Evolutionary conservation across 371 early-diverging fungal genomes (phyloP), one percentile per base, ranked within the genome.

Genomic region (Mucor mucedo): DNA sequence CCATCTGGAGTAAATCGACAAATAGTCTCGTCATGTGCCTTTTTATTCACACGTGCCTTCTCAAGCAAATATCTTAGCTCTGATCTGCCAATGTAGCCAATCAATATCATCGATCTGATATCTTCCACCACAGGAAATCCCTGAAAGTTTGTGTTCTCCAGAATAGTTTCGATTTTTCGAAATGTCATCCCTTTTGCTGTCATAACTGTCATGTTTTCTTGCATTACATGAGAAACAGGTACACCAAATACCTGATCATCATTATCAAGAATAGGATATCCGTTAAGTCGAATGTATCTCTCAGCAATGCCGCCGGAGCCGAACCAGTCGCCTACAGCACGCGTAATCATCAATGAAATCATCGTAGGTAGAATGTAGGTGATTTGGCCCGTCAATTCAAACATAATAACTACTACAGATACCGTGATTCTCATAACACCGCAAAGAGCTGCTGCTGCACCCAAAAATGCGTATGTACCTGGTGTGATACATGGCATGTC

Each of bases 401-500:
- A 95, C 95, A 98, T 97, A 63, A 98, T 95, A 3, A 98, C 96
- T 0, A 93, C 93, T 21, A 94, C 87, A 29, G 93, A 87, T 3
- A 93, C 92, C 30, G 90, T 89, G 49, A 89, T 76, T 41, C 86
- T 72, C 84, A 87, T 89, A 7, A 88, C 82, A n/a, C 88, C 88
- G 62, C 89, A 89, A 50, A 98, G 78, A 7, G 93, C 92, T 0
- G 98, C 97, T 0, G 96, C 96, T 16, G 98, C 97, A 29, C 98
- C 99, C 21, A 98, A 83, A 64, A 98, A 92, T 27, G 99, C 96
- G 77, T 98, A 98, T 4, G 95, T 93, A 28, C 98, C 99, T 0
- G 96, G 94, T 0, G 92, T 93, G 38, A 98, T 89, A 70, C 98
- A 97, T 1, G 89, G 87, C 10, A 87, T 84, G 73, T 91, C 94